Evolutionary conservation across 805 yeast genomes (phyloP), one percentile per base, ranked within the genome.

Genomic region (Metschnikowia lochheadii): DNA sequence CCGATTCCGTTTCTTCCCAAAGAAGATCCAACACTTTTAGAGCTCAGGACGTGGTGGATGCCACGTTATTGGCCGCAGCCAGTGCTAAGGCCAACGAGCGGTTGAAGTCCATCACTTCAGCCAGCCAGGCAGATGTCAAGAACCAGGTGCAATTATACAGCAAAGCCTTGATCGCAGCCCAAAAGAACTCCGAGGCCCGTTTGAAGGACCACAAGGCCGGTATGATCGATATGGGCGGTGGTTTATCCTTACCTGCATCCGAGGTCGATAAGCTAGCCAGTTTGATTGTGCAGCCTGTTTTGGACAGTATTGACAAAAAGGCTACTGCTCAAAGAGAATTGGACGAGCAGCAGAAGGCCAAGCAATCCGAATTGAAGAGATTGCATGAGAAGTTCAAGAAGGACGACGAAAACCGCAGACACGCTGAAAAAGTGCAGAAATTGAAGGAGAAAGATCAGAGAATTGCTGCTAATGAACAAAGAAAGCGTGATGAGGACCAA

Each of bases 231-330:
- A 70, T 92, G 55, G 99, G 99, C 53, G 96, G 96, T 55, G 98
- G 97, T 2, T 76, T 88, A 51, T 80, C 78, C 61, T 81, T 92
- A 78, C 75, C 87, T 37, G 85, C 79, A 52, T 78, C 75, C 18
- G 97, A 91, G 61, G 80, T 94, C 54, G 85, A 88, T 56, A 78
- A 78, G 46, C 80, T 92, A 72, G 98, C 99, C 18, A 72, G 82
- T 53, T 78, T 83, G 43, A 76, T 87, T 62, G 96, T 94, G 51
- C 77, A 80, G 57, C 99, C 99, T 7, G 90, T 92, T 5, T 73
- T 92, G 61, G 77, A 75, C 37, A 91, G 89, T 66, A 81, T 92
- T 61, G 75, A 80, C 58, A 68, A 75, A 42, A 84, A 87, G 62
- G 96, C 95, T 18, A 75, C 68, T 20, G 78, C 80, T 44, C 92